Evolutionary conservation across 768 basidiomycete species (phyloP).

Genomic region (Psilocybe cubensis): DNA sequence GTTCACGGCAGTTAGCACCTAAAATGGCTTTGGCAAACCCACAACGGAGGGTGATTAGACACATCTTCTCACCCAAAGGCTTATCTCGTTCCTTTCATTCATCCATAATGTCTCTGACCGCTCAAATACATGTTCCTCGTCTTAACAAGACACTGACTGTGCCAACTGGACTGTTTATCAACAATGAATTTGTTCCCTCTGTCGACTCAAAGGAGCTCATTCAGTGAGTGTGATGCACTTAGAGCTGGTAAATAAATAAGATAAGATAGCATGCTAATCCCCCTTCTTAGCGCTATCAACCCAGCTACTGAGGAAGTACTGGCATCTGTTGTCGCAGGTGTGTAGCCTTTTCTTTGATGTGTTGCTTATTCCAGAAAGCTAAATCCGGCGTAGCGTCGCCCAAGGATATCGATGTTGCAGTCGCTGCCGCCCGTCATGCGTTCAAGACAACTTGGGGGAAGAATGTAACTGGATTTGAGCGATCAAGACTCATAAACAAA

Average conservation of each 20-base stretch:
- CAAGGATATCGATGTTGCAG: constrained; percentile 83
- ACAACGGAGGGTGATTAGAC: neutral
- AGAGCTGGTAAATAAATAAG: neutral
- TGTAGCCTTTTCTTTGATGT: neutral
- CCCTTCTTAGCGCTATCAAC: constrained; percentile 62
- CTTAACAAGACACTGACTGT: constrained; percentile 58
- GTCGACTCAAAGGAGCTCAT: constrained; percentile 68
- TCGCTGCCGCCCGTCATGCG: constrained; percentile 80
- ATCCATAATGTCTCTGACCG: constrained; percentile 48
- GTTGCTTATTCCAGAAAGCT: neutral
- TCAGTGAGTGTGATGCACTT: constrained; percentile 45
- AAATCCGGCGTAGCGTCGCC: constrained; percentile 48
- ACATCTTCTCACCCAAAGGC: constrained; percentile 9
- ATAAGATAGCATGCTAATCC: constrained; percentile 27
- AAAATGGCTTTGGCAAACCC: neutral
- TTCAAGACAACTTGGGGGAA: constrained; percentile 90
- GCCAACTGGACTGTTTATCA: constrained; percentile 88
- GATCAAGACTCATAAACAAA: constrained; percentile 81
- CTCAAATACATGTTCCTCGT: constrained; percentile 42
- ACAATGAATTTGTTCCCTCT: constrained; percentile 86
- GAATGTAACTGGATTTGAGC: constrained; percentile 82
- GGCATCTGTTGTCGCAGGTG: constrained; percentile 69
- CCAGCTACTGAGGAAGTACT: constrained; percentile 80
- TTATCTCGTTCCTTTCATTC: constrained; percentile 21
- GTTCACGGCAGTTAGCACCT: neutral